These are phyloP conservation scores for Apiospora pterosperma DNA, from an alignment of 2,329 filamentous ascomycete genomes.

Conservation along the genomic window DNA sequence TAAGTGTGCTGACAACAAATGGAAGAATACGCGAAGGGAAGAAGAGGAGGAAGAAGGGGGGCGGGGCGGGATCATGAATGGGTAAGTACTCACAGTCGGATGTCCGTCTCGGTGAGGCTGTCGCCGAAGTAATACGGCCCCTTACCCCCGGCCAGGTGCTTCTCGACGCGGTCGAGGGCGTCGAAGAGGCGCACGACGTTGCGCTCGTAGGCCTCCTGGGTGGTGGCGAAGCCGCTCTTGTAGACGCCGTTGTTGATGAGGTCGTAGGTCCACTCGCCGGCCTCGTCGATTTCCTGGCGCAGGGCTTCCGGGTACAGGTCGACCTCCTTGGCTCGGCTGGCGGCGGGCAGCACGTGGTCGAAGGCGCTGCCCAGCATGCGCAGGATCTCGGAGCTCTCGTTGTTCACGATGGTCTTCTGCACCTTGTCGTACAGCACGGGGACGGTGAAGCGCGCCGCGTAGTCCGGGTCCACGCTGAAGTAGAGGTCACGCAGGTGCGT, in stretches of 20 bases:
- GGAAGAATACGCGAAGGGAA: no score
- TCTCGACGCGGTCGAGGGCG: constrained; percentile 73
- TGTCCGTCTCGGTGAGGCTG: constrained; percentile 75
- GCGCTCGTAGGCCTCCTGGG: constrained; percentile 76
- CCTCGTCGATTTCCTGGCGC: constrained; percentile 67
- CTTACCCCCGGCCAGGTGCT: constrained; percentile 51
- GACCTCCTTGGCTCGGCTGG: constrained; percentile 43
- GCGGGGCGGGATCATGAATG: neutral
- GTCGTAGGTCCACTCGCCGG: constrained; percentile 79
- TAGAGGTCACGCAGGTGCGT: constrained; percentile 75
- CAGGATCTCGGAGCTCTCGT: constrained; percentile 90
- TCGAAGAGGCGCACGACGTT: constrained; percentile 70
- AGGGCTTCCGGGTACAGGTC: constrained; percentile 67
- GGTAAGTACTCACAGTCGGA: constrained; percentile 66
- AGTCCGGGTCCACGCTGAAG: constrained; percentile 69
- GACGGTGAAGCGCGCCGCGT: constrained; percentile 79
- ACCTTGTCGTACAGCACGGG: constrained; percentile 83
- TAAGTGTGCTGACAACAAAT: no score
- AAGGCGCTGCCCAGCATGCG: constrained; percentile 86
- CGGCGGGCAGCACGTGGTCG: constrained; percentile 63
- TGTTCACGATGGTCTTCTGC: constrained; percentile 75
- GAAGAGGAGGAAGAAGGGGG: neutral
- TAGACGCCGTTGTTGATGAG: constrained; percentile 70
- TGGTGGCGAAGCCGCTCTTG: constrained; percentile 80
- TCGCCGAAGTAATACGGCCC: constrained; percentile 75